Conservation (phyloP, 306 rosid genomes). For the Senna siamea region DNA sequence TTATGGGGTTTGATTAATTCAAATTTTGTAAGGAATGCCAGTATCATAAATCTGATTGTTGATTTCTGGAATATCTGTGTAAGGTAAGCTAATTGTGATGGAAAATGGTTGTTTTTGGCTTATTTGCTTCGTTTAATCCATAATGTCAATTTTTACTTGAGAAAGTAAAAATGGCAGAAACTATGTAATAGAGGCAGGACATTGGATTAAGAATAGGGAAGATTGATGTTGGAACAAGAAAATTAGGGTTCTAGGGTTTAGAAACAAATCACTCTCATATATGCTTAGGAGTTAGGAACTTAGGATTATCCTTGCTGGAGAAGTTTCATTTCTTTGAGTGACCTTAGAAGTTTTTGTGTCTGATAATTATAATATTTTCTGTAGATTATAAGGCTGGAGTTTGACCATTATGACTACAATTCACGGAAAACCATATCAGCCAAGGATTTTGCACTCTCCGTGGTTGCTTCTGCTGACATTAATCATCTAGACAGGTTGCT, state of each 20-base stretch:
- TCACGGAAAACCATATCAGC: constrained; percentile 66
- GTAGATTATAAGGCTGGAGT: constrained; percentile 82
- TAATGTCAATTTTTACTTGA: not conserved
- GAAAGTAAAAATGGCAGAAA: not conserved
- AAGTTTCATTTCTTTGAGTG: constrained; percentile 32
- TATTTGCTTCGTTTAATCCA: not conserved
- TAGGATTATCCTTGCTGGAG: constrained; percentile 11
- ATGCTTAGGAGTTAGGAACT: too few relatives aligned
- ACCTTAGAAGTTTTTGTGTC: constrained; percentile 6
- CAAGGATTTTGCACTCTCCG: constrained; percentile 87
- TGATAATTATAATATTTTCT: constrained; percentile 30
- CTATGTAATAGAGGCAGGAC: not conserved
- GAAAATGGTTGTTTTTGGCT: not conserved
- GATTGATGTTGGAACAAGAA: too few relatives aligned
- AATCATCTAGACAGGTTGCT: constrained; percentile 65
- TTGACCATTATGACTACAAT: constrained; percentile 85
- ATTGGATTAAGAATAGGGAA: not conserved
- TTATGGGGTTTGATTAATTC: constrained; percentile 27
- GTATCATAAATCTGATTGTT: constrained; percentile 10
- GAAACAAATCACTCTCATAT: too few relatives aligned
- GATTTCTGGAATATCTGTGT: constrained; percentile 12
- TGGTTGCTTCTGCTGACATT: constrained; percentile 89
- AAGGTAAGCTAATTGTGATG: constrained; percentile 2
- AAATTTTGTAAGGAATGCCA: constrained; percentile 21
- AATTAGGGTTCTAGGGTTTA: too few relatives aligned